Base-by-base conservation (phyloP, 108 stramenopile species). In the Cyclotella choctawhatcheeana region DNA sequence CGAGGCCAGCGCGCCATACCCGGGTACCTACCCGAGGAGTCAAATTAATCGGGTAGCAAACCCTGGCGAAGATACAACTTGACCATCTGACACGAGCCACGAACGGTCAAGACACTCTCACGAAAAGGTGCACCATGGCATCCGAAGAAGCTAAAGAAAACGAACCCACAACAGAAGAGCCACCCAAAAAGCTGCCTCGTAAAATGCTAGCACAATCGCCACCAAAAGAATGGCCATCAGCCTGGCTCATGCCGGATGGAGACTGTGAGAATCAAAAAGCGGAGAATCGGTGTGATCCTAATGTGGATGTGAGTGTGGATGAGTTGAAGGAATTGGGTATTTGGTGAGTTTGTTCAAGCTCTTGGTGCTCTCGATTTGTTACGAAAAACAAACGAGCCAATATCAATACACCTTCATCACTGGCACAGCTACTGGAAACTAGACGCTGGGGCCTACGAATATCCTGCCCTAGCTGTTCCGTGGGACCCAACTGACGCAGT, bases 401-500 rank as follows among this genome's bases (percentile, higher is more conserved):
- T 0, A 51, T 58, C 52, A 16, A 62, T 45, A 3, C 37, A 17
- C 37, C 4, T 33, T 26, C 14, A 25, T 26, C 43, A 22, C 37
- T n/a, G 31, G 13, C 18, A 50, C 4, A 72, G 69, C 69, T 92
- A 89, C 75, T 94, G 93, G 93, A 90, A 92, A 69, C 88, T 94
- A 76, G 90, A 94, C 70, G 88, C 90, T 27, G 81, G 85, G 16
- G 66, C 78, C 30, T 92, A 82, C 71, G 37, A 70, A 35, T 94
- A 94, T 68, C 93, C 93, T 43, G 69, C 70, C 64, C 79, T 91
- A 52, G 64, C 89, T n/a, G 85, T 94, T 35, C 93, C 93, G 1
- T 94, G 90, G 90, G 88, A 94, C 76, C 90, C 93, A 1, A 82
- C 88, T 40, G 90, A 94, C 40, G 86, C 93, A 31, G 65, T 76